These are phyloP conservation scores for Ajuga chamaepitys DNA, from an alignment of 257 asterid genomes.

Conservation along the genomic window DNA sequence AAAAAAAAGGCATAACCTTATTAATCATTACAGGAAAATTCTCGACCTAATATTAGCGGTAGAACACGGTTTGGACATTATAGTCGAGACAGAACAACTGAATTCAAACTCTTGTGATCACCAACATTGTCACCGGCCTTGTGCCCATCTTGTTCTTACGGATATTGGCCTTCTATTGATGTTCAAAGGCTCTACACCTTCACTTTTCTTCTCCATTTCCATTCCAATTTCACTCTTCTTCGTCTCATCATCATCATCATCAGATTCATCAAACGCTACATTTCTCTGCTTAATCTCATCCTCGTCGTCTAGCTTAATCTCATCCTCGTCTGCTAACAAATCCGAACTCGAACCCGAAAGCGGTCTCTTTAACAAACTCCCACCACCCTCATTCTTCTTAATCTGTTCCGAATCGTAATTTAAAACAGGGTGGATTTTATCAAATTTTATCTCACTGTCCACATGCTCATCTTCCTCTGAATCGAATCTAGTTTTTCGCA, in stretches of 20 bases:
- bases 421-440: constrained; percentile 17
- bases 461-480: constrained; percentile 1
- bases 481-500: not conserved
- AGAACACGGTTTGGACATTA: no score
- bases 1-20: no score
- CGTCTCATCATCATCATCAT: constrained; percentile 21
- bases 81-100: no score
- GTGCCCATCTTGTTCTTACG: constrained; percentile 34
- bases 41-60: no score
- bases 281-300: constrained; percentile 14
- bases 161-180: constrained; percentile 42
- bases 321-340: constrained; percentile 21
- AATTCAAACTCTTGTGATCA: not conserved
- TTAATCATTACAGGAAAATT: no score
- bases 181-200: constrained; percentile 22
- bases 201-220: not conserved
- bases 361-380: constrained; percentile 29
- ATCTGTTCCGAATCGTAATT: constrained; percentile 16
- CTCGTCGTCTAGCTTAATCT: constrained; percentile 15
- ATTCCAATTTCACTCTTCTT: constrained; percentile 7
- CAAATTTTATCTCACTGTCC: constrained; percentile 11
- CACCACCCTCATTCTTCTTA: no score
- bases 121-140: constrained; percentile 14
- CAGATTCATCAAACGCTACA: constrained; percentile 34
- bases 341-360: constrained; percentile 45